These are phyloP conservation scores for Paraconiothyrium brasiliense DNA, from an alignment of 2,329 filamentous ascomycete genomes.

Conservation along the genomic window DNA sequence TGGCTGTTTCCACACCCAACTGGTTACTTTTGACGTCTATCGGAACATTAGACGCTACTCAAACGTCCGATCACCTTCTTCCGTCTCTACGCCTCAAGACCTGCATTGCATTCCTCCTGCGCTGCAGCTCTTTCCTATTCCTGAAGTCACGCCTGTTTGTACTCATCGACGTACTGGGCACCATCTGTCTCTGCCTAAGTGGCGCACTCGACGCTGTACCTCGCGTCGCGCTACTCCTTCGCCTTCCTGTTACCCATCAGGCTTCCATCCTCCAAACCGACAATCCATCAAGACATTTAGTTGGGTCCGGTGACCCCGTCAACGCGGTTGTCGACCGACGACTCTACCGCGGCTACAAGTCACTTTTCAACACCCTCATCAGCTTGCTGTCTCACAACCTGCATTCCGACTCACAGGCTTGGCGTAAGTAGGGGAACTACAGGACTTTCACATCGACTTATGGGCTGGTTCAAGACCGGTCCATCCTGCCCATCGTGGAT, in stretches of 20 bases:
- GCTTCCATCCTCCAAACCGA: slow-evolving; percentile 24
- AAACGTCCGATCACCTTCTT: slow-evolving; percentile 36
- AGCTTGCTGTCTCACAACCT: slow-evolving; percentile 16
- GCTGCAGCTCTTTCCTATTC: slow-evolving; percentile 28
- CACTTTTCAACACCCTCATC: slow-evolving; percentile 20
- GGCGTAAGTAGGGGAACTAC: slow-evolving; percentile 28
- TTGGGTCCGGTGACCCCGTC: slow-evolving; percentile 25
- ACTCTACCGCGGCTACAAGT: slow-evolving; percentile 16
- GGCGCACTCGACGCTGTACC: slow-evolving; percentile 38
- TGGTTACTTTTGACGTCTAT: slow-evolving; percentile 45
- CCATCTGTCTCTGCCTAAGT: slow-evolving; percentile 36
- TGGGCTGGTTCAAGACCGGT: slow-evolving; percentile 57
- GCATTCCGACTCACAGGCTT: slow-evolving; percentile 16
- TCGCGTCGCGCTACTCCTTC: slow-evolving; percentile 27
- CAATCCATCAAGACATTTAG: slow-evolving; percentile 23
- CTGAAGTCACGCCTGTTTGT: slow-evolving; percentile 19
- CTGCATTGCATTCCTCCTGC: slow-evolving; percentile 30
- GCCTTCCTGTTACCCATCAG: slow-evolving; percentile 25
- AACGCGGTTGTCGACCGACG: slow-evolving; percentile 25
- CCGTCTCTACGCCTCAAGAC: slow-evolving; percentile 34
- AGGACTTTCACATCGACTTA: slow-evolving; percentile 32
- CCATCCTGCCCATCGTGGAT: slow-evolving; percentile 81
- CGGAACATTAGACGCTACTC: slow-evolving; percentile 45
- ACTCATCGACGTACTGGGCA: slow-evolving; percentile 22
- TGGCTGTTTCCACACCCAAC: slow-evolving; percentile 40